Evolutionary conservation across 1,284 basidiomycete species (phyloP).

Genomic region (Sanghuangporus baumii): DNA sequence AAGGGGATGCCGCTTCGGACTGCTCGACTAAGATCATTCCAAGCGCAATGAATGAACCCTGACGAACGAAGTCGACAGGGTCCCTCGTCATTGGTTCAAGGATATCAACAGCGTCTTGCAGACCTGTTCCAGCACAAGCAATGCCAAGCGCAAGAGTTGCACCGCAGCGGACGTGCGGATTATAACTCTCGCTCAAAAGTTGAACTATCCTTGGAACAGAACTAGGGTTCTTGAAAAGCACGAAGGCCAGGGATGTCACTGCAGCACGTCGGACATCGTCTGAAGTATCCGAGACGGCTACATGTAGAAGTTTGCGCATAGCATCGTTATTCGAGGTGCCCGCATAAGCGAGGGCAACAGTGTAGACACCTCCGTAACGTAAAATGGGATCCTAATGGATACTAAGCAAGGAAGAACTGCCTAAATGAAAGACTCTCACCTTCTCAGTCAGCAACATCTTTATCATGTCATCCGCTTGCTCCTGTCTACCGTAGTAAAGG

Average conservation of each 20-base stretch:
- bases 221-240: conserved; percentile 91
- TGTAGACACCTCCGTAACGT: conserved; percentile 94
- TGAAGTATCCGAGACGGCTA: conserved; percentile 94
- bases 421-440: conserved; percentile 37
- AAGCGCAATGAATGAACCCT: conserved; percentile 92
- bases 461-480: conserved; percentile 79
- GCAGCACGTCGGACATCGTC: conserved; percentile 94
- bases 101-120: conserved; percentile 92
- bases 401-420: conserved; percentile 3
- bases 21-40: conserved; percentile 96
- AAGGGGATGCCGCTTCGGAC: conserved; percentile 83
- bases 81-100: conserved; percentile 96
- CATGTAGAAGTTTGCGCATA: conserved; percentile 84
- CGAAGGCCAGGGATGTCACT: conserved; percentile 89
- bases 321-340: conserved; percentile 92
- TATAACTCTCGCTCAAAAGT: conserved; percentile 93
- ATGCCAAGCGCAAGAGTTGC: conserved; percentile 93
- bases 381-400: conserved; percentile 79
- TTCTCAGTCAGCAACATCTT: conserved; percentile 78
- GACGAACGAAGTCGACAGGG: conserved; percentile 93
- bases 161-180: conserved; percentile 95
- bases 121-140: conserved; percentile 94
- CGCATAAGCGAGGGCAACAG: conserved; percentile 89
- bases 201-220: conserved; percentile 95
- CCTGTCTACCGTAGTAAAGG: conserved; percentile 86